phyloP scores from a whole-genome alignment of 352 stramenopile species.

The Pythium pyrilobum region DNA sequence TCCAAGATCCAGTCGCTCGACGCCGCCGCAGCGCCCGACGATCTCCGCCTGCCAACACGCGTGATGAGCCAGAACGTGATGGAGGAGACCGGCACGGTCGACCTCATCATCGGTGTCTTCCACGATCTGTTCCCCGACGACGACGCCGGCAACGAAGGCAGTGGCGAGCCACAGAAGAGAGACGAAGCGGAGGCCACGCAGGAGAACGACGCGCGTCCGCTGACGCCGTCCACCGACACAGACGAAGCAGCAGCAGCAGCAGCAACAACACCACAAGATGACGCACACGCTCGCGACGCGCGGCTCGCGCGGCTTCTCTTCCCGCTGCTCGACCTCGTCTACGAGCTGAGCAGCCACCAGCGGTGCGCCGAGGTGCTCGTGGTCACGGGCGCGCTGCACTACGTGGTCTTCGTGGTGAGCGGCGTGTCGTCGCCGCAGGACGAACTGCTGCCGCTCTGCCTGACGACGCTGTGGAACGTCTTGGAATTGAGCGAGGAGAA shows the following conservation, averaged over 20 bases:
- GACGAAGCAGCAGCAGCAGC: not conserved
- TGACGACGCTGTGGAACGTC: conserved; percentile 75
- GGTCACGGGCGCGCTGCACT: conserved; percentile 53
- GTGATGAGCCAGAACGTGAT: conserved; percentile 66
- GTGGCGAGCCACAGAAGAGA: not conserved
- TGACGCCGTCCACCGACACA: conserved; percentile 14
- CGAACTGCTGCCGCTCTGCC: conserved; percentile 60
- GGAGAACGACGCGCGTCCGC: not conserved
- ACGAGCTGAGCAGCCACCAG: conserved; percentile 62
- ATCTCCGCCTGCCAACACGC: conserved; percentile 50
- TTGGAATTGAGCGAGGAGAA: conserved; percentile 63
- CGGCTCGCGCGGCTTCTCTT: conserved; percentile 37
- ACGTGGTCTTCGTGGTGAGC: conserved; percentile 61
- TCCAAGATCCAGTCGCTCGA: conserved; percentile 31
- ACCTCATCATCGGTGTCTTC: conserved; percentile 53
- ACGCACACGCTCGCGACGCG: too few species aligned
- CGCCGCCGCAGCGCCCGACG: conserved; percentile 22
- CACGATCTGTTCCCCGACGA: conserved; percentile 71
- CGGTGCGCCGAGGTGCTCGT: conserved; percentile 63
- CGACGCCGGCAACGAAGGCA: conserved; percentile 12
- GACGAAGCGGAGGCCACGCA: not conserved
- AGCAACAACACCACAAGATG: not conserved
- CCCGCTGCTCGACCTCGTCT: conserved; percentile 52
- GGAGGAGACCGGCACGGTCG: conserved; percentile 53
- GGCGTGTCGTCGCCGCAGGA: conserved; percentile 49